A percentile compares a stretch with the other conserved stretches of the same genome.
These are phyloP conservation scores for Citrus unshiu DNA, from an alignment of 345 rosid genomes.

Conservation along the genomic window DNA sequence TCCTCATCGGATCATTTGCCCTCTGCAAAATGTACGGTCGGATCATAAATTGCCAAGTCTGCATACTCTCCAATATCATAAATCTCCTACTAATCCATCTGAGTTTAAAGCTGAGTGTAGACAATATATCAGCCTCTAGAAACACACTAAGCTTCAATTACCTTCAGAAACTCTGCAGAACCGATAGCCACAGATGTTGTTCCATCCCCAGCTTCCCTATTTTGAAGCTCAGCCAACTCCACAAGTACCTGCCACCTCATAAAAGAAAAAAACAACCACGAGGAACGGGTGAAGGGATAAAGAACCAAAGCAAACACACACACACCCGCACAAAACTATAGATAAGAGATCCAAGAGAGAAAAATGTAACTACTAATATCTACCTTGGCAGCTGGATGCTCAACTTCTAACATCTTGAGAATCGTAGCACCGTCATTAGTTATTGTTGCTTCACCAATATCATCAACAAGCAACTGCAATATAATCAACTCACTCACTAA, in stretches of 20 bases:
- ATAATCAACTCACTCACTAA: not conserved
- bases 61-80: not conserved
- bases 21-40: constrained; percentile 45
- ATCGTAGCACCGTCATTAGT: constrained; percentile 98
- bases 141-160: constrained; percentile 14
- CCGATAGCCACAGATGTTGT: constrained; percentile 92
- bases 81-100: not conserved
- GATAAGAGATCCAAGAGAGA: too few species aligned
- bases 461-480: constrained; percentile 89
- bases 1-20: constrained; percentile 93
- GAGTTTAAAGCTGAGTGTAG: not conserved
- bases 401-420: constrained; percentile 92
- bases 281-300: not conserved
- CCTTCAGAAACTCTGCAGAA: constrained; percentile 89
- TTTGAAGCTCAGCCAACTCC: constrained; percentile 98
- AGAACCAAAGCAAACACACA: not conserved
- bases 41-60: not conserved
- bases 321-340: too few species aligned
- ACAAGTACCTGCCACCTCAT: constrained; percentile 66
- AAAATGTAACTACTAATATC: not conserved
- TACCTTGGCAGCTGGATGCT: constrained; percentile 99
- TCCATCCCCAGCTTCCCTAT: constrained; percentile 92
- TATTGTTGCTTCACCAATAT: constrained; percentile 88
- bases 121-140: not conserved
- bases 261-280: not conserved